Conservation (phyloP, 2,329 filamentous ascomycete genomes). For the Aspergillus pseudotamarii region DNA sequence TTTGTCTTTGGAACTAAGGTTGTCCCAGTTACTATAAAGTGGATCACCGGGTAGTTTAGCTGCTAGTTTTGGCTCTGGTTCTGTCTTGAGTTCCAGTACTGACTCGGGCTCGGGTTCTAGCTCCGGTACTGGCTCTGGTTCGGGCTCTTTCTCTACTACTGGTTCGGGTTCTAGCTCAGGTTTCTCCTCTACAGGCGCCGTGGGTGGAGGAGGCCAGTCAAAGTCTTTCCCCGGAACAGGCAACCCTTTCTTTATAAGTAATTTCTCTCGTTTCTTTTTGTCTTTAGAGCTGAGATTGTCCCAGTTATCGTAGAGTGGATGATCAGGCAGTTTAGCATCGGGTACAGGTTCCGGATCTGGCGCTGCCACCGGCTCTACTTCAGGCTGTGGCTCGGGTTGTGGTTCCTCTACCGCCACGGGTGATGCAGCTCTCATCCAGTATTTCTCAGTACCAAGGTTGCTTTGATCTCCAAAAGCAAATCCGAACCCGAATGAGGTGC, state of each 20-base stretch:
- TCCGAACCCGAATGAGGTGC: neutral
- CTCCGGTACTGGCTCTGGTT: too few species aligned
- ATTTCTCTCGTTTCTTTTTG: neutral
- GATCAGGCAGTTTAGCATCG: neutral
- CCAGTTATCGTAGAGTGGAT: neutral
- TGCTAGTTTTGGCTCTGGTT: neutral
- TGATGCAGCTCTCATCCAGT: fast-evolving
- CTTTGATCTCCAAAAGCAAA: neutral
- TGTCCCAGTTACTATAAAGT: constrained; percentile 21
- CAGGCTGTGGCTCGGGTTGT: too few species aligned
- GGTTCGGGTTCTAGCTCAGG: neutral
- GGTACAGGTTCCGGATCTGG: neutral
- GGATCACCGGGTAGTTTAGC: constrained; percentile 11
- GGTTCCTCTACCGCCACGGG: too few species aligned
- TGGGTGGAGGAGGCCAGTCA: neutral
- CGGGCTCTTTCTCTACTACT: too few species aligned
- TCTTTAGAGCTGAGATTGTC: neutral
- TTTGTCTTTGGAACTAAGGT: constrained; percentile 18
- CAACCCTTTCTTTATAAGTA: neutral
- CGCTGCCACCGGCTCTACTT: too few species aligned
- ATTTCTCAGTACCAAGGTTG: neutral
- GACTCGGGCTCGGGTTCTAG: neutral
- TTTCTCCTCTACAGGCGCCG: neutral
- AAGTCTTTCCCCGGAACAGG: neutral
- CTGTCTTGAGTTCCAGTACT: neutral